phyloP scores from a whole-genome alignment of 352 stramenopile genomes.

The Phytopythium helicoides region DNA sequence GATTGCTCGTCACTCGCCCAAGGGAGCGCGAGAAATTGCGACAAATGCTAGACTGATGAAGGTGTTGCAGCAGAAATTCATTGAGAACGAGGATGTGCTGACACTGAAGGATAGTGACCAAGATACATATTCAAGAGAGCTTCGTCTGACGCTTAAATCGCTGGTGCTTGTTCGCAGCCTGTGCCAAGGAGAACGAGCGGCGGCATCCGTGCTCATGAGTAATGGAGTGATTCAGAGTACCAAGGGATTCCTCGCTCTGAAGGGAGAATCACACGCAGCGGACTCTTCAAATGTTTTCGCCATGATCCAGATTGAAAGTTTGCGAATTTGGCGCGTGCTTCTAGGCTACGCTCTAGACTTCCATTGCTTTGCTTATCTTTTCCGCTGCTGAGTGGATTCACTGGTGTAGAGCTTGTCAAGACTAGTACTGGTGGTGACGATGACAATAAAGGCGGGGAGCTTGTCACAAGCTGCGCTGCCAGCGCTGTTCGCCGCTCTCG shows the following conservation, averaged over 20 bases:
- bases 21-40: conserved; percentile 39
- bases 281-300: conserved; percentile 17
- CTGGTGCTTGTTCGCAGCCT: conserved; percentile 42
- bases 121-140: conserved; percentile 22
- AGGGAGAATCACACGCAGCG: conserved; percentile 10
- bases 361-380: conserved; percentile 66
- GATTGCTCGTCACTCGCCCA: conserved; percentile 50
- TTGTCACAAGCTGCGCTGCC: conserved; percentile 9
- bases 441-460: not conserved
- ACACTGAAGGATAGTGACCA: conserved; percentile 14
- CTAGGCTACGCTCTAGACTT: conserved; percentile 67
- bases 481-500: conserved; percentile 46
- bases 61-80: conserved; percentile 41
- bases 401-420: conserved; percentile 11
- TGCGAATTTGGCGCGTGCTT: conserved; percentile 62
- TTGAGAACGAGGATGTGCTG: conserved; percentile 49
- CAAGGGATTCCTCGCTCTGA: conserved; percentile 52
- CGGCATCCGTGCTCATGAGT: conserved; percentile 32
- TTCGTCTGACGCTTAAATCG: conserved; percentile 37
- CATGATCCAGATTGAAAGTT: conserved; percentile 47
- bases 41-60: conserved; percentile 41
- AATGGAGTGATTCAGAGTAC: conserved; percentile 55
- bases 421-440: not conserved
- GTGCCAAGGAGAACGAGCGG: conserved; percentile 44
- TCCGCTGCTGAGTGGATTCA: conserved; percentile 44